Conservation (phyloP, 148 eudicot genomes). For the Amaranthus hypochondriacus region DNA sequence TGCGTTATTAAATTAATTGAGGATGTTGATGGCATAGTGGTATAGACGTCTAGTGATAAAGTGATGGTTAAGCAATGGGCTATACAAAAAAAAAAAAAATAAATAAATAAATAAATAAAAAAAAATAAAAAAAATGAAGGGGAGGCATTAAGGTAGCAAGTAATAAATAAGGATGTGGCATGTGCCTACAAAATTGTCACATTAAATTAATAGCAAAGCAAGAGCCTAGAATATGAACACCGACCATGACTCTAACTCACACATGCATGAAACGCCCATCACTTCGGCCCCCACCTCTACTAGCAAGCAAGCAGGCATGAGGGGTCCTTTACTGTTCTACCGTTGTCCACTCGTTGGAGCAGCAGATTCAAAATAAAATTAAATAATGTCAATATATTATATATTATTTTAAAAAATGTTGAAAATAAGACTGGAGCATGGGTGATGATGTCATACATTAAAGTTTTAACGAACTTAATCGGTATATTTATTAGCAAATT, state of each 20-base stretch:
- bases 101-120: too few relatives aligned
- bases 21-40: too few relatives aligned
- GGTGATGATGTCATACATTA: too few relatives aligned
- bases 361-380: background rate
- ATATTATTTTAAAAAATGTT: background rate
- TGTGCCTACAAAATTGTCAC: constrained; percentile 11
- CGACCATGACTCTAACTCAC: background rate
- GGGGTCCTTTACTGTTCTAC: background rate
- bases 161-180: background rate
- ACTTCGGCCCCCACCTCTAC: constrained; percentile 3
- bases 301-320: constrained; percentile 2
- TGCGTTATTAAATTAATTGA: too few relatives aligned
- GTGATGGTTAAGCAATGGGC: background rate
- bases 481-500: too few relatives aligned
- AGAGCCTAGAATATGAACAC: background rate
- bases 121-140: too few relatives aligned
- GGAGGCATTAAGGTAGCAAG: background rate
- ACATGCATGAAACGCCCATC: constrained; percentile 4
- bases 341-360: background rate
- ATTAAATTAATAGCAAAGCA: background rate
- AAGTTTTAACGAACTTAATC: too few relatives aligned
- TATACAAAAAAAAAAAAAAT: too few relatives aligned
- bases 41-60: background rate
- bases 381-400: too few relatives aligned
- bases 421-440: background rate